These are phyloP conservation scores for Fusarium protoensiforme DNA, from an alignment of 2,329 filamentous ascomycete species.

Conservation along the genomic window DNA sequence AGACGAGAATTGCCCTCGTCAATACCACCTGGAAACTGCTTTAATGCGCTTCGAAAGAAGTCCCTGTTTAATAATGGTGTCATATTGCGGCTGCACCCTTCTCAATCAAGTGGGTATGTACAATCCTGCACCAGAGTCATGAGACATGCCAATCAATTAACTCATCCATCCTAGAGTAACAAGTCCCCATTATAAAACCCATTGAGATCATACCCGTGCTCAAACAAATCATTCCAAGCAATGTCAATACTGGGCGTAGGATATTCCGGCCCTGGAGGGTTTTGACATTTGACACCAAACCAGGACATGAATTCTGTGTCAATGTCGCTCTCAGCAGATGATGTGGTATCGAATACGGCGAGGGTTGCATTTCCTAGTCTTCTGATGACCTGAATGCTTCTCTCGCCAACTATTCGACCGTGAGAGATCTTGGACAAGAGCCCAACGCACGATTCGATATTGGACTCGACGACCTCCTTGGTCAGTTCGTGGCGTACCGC, in stretches of 20 bases:
- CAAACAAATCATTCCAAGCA: constrained; percentile 39
- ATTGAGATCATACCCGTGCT: constrained; percentile 36
- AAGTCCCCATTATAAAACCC: constrained; percentile 32
- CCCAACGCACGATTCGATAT: constrained; percentile 33
- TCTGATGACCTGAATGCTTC: constrained; percentile 31
- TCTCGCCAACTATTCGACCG: constrained; percentile 31
- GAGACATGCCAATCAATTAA: not conserved
- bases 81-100: not conserved
- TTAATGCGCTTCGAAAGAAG: not conserved
- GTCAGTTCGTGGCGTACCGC: constrained; percentile 28
- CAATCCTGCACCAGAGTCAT: not conserved
- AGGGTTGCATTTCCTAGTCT: constrained; percentile 36
- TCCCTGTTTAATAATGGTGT: not conserved
- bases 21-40: not conserved
- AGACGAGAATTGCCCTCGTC: not conserved
- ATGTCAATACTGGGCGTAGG: constrained; percentile 38
- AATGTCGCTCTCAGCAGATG: constrained; percentile 27
- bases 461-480: constrained; percentile 35
- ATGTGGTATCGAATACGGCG: constrained; percentile 30
- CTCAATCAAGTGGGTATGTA: not conserved
- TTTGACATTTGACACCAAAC: constrained; percentile 38
- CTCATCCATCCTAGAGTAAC: constrained; percentile 8
- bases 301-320: constrained; percentile 41
- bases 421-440: constrained; percentile 36
- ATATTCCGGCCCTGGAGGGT: constrained; percentile 31